Conservation (phyloP, 2,329 filamentous ascomycete genomes). For the Leptographium procerum region DNA sequence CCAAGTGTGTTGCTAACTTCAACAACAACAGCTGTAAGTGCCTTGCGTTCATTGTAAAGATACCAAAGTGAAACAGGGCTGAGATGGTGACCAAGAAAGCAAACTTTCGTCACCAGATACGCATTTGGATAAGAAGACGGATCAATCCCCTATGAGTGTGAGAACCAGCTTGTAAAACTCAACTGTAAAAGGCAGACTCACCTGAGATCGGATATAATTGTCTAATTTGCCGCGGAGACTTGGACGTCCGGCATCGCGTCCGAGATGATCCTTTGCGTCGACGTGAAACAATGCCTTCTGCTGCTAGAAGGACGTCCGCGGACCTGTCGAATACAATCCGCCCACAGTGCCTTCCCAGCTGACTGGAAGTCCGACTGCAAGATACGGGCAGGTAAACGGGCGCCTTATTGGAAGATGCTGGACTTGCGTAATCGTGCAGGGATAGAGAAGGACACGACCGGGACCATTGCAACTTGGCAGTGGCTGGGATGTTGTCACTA, state of each 20-base stretch:
- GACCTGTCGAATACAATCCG: slow-evolving; percentile 41
- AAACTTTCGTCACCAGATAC: slow-evolving; percentile 60
- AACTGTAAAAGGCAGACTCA: slow-evolving; percentile 18
- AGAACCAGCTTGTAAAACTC: slow-evolving; percentile 5
- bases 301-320: slow-evolving; percentile 12
- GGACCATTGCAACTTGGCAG: slow-evolving; percentile 15
- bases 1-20: slow-evolving; percentile 72
- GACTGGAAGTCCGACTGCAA: slow-evolving; percentile 57
- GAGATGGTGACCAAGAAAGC: slow-evolving; percentile 59
- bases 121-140: slow-evolving; percentile 51
- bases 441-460: slow-evolving; percentile 44
- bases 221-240: slow-evolving; percentile 54
- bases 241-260: slow-evolving; percentile 36
- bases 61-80: slow-evolving; percentile 76
- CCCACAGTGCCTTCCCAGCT: slow-evolving; percentile 45
- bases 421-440: slow-evolving; percentile 52
- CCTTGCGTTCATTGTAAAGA: slow-evolving; percentile 48
- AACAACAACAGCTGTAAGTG: slow-evolving; percentile 52
- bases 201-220: slow-evolving; percentile 44
- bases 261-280: slow-evolving; percentile 48
- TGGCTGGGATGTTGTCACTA: not conserved
- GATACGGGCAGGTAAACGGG: slow-evolving; percentile 59
- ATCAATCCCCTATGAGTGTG: slow-evolving; percentile 37
- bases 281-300: slow-evolving; percentile 44
- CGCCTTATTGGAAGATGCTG: slow-evolving; percentile 58